These are phyloP conservation scores for Fistulinella prunicolor DNA, from an alignment of 768 basidiomycete genomes.

Conservation along the genomic window DNA sequence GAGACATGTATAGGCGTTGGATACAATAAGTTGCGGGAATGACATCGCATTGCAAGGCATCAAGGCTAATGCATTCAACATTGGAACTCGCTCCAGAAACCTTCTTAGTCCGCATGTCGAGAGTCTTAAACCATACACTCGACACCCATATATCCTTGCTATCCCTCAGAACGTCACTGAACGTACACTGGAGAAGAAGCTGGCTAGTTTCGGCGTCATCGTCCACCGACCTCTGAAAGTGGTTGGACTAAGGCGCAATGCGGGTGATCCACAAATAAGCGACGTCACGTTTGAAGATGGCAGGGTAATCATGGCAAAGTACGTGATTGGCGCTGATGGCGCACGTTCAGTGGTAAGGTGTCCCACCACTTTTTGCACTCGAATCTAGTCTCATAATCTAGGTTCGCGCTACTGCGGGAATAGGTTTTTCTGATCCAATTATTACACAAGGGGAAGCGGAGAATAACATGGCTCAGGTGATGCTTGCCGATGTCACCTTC, in stretches of 20 bases:
- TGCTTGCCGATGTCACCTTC: slow-evolving; percentile 47
- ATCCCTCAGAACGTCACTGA: slow-evolving; percentile 47
- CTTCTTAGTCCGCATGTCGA: slow-evolving; percentile 33
- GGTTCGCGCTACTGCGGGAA: slow-evolving; percentile 41
- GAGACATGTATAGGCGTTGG: slow-evolving; percentile 42
- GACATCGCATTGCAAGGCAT: slow-evolving; percentile 37
- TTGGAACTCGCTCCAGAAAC: slow-evolving; percentile 30
- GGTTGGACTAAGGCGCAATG: slow-evolving; percentile 34
- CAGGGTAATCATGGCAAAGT: slow-evolving; percentile 39
- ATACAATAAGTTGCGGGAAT: slow-evolving; percentile 43
- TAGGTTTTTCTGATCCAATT: slow-evolving; percentile 45
- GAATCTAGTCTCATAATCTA: slow-evolving; percentile 12
- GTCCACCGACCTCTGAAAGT: slow-evolving; percentile 40
- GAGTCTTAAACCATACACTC: slow-evolving; percentile 39
- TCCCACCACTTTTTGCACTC: neutral
- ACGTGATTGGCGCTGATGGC: slow-evolving; percentile 53
- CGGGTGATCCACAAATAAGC: slow-evolving; percentile 26
- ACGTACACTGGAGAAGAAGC: slow-evolving; percentile 34
- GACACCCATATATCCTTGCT: slow-evolving; percentile 41
- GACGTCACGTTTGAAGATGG: slow-evolving; percentile 50
- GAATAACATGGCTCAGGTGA: slow-evolving; percentile 37
- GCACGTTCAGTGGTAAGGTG: slow-evolving; percentile 41
- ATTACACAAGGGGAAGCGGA: slow-evolving; percentile 21
- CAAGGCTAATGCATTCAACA: slow-evolving; percentile 24
- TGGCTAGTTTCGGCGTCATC: slow-evolving; percentile 31